Base-by-base conservation (phyloP, 352 stramenopile species). In the Thraustochytrium sp. region DNA sequence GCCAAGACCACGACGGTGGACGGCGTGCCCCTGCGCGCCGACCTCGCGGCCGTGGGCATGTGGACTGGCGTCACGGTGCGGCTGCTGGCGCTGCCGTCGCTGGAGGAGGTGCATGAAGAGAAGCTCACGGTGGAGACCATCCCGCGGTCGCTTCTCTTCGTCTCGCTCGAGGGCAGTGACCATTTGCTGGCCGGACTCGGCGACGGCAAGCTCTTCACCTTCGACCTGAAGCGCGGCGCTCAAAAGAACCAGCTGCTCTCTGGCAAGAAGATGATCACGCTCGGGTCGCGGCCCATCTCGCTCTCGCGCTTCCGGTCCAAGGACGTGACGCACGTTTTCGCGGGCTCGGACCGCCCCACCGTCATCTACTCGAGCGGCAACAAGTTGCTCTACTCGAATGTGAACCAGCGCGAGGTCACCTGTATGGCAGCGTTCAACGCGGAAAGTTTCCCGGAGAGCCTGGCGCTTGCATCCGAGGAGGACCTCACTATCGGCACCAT, bases 361-460 rank as follows among this genome's bases (percentile, higher is more conserved):
- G 94, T 99, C 8, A 96, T 99, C 29, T 99, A 98, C 86, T 93
- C 94, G 23, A 95, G 92, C 85, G 97, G 97, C 85, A 92, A 92
- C 68, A 98, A 98, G 85, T 87, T 99, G 13, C 90, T 97, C 48
- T 99, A 98, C 86, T 98, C 95, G 18, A 98, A 97, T 73, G 93
- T 97, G 37, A 93, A 94, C 90, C 16, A 94, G 93, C 85, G 48
- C 53, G 91, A 97, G 85, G 93, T 98, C 54, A 96, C 91, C 76
- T 92, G 94, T 36, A 97, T 98, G 90, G 95, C 92, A 59, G 86
- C 94, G 23, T 98, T 98, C 83, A 89, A 97, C 84, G 95, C 94
- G 3, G 89, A 93, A 34, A 88, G 90, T 21, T 97, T 98, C 77
- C 94, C 93, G 0, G 93, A 98, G 82, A 98, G 95, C 78, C 90